A percentile compares a stretch with the other conserved stretches of the same genome.
These are phyloP conservation scores for Ettlia oleoabundans DNA, from an alignment of 139 green algal species.

Conservation along the genomic window DNA sequence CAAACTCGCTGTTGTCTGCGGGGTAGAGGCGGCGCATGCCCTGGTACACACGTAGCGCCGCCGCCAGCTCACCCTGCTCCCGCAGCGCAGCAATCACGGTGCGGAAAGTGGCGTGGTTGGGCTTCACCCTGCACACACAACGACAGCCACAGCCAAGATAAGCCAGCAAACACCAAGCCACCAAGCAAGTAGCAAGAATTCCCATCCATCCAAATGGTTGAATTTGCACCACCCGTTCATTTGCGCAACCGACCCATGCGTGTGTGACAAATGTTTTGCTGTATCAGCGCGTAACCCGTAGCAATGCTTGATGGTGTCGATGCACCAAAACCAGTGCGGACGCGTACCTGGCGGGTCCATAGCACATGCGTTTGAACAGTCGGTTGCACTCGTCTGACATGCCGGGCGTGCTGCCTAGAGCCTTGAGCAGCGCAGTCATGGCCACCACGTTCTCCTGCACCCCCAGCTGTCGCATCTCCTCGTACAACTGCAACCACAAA, in stretches of 20 bases:
- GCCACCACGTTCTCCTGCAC: slow-evolving; percentile 38
- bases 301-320: too few species aligned
- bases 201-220: too few species aligned
- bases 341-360: slow-evolving; percentile 38
- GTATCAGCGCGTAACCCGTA: too few species aligned
- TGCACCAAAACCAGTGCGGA: too few species aligned
- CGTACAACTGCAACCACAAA: slow-evolving; percentile 33
- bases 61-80: slow-evolving; percentile 25
- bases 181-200: too few species aligned
- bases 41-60: slow-evolving; percentile 52
- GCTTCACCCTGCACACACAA: too few species aligned
- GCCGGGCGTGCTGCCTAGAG: slow-evolving; percentile 37
- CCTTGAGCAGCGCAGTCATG: slow-evolving; percentile 53
- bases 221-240: too few species aligned
- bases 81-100: slow-evolving; percentile 35
- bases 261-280: too few species aligned
- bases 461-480: slow-evolving; percentile 24
- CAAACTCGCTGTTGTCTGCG: slow-evolving; percentile 51
- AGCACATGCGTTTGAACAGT: slow-evolving; percentile 58
- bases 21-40: slow-evolving; percentile 24
- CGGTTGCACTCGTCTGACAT: slow-evolving; percentile 47
- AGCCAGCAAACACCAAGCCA: too few species aligned
- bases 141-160: too few species aligned
- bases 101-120: slow-evolving; percentile 48
- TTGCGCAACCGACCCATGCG: too few species aligned